phyloP scores from a whole-genome alignment of 2,329 filamentous ascomycete species.

The Graphilbum ipis-grandicollis region DNA sequence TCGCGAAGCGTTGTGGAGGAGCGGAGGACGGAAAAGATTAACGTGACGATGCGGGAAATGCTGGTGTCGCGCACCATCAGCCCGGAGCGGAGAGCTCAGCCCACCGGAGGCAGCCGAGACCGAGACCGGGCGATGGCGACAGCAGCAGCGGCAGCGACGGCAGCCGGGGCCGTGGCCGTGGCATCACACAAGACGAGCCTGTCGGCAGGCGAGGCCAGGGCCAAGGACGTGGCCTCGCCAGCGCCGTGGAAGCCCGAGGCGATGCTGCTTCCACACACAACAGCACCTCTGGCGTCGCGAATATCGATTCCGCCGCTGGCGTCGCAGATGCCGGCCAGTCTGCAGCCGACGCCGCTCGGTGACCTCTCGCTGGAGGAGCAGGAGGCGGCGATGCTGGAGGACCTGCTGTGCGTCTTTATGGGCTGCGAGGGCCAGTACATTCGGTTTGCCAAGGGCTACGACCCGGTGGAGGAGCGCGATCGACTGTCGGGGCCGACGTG shows the following conservation, averaged over 20 bases:
- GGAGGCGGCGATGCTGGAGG: conserved; percentile 75
- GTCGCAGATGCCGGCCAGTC: conserved; percentile 48
- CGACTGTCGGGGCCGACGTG: conserved; percentile 69
- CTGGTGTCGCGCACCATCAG: conserved; percentile 41
- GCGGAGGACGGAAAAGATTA: conserved; percentile 34
- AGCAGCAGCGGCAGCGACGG: neutral
- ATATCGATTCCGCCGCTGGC: conserved; percentile 48
- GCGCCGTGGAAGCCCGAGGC: conserved; percentile 64
- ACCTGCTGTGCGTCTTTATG: conserved; percentile 91
- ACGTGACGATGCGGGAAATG: conserved; percentile 44
- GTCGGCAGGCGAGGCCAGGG: no score
- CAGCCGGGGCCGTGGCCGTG: neutral
- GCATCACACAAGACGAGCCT: no score
- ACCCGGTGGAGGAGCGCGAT: conserved; percentile 72
- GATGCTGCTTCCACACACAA: conserved; percentile 48
- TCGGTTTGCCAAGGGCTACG: conserved; percentile 65
- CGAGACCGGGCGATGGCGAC: conserved; percentile 13
- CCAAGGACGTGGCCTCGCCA: neutral
- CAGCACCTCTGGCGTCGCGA: conserved; percentile 52
- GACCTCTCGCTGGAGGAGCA: conserved; percentile 65
- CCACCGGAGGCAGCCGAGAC: conserved; percentile 16
- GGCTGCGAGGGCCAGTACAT: conserved; percentile 98
- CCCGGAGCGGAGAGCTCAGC: conserved; percentile 25
- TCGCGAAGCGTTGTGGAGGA: conserved; percentile 22
- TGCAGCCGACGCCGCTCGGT: conserved; percentile 50